These are phyloP conservation scores for Colletotrichum australisinense DNA, from an alignment of 2,329 filamentous ascomycete species.

Conservation along the genomic window DNA sequence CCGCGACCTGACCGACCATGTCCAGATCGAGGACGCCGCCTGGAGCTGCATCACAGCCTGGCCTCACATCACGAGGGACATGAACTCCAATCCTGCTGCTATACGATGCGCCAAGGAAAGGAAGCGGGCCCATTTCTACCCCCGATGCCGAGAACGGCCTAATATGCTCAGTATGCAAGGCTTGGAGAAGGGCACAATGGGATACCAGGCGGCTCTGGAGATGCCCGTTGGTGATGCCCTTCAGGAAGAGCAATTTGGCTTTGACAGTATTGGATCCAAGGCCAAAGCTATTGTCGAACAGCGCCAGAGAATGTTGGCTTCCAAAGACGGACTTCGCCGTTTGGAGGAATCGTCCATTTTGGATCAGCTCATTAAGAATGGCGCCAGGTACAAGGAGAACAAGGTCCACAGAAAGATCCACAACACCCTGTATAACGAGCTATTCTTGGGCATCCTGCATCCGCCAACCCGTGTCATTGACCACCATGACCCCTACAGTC, in stretches of 20 bases:
- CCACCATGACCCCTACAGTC: conserved; percentile 68
- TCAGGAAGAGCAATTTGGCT: conserved; percentile 71
- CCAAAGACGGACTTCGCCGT: conserved; percentile 64
- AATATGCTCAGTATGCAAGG: conserved; percentile 81
- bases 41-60: conserved; percentile 73
- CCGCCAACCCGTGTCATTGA: conserved; percentile 67
- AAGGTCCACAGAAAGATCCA: conserved; percentile 62
- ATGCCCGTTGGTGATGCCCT: conserved; percentile 73
- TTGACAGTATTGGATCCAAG: conserved; percentile 66
- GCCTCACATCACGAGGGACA: conserved; percentile 68
- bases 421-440: conserved; percentile 65
- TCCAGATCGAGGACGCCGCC: conserved; percentile 71
- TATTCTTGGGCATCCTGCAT: conserved; percentile 70
- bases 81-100: conserved; percentile 58
- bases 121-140: conserved; percentile 67
- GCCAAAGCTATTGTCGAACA: conserved; percentile 67
- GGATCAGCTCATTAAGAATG: conserved; percentile 68
- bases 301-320: conserved; percentile 66
- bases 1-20: conserved; percentile 73
- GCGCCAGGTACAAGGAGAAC: conserved; percentile 65
- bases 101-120: conserved; percentile 56
- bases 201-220: conserved; percentile 76
- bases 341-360: conserved; percentile 69
- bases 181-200: conserved; percentile 76
- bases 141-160: conserved; percentile 70